Base-by-base conservation (phyloP, 768 basidiomycete species). In the Lentinula edodes region DNA sequence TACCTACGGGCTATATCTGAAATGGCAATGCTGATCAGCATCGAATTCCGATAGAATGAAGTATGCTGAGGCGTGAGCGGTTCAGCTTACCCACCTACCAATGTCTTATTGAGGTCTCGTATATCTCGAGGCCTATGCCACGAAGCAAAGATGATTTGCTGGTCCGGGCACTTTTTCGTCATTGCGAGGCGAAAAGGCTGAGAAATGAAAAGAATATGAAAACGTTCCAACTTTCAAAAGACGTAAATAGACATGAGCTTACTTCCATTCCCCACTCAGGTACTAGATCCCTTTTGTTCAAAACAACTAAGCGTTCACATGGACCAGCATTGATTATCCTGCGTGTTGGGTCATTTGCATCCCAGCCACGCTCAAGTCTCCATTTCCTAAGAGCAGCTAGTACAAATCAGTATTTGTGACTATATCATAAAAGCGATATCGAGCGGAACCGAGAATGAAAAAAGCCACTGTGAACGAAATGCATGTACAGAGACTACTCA, bases 281-380 rank as follows among this genome's bases (percentile, higher is more conserved):
- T 8, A 95, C 94, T 57, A 98, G 78, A 75, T 98, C 97, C 45
- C 90, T 83, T 76, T 98, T 98, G 68, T 93, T 96, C 64, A 98
- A 81, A 10, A 98, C 91, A 48, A 99, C 85, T 38, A 98, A 82
- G 60, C 90, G 89, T 73, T 95, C 91, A 68, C 91, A 91, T 55
- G 85, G 75, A 62, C 73, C 70, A 57, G 73, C 68, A 61, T 75
- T 73, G 51, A 78, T 67, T 45, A 77, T 72, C 59, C 78, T 75
- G 56, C 75, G 72, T 35, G 70, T 68, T 41, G 73, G 76, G 61
- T 78, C 69, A 64, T 75, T 75, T 57, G 77, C 71, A 69, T 79
- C 76, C 78, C 80, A 81, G n/a, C 87, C 85, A 48, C 87, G 82
- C 68, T 88, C 87, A 4, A 80, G 73, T 66, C 84, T 77, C 89